Evolutionary conservation across 2,329 filamentous ascomycete species (phyloP).

Genomic region (Talaromyces atroroseus): DNA sequence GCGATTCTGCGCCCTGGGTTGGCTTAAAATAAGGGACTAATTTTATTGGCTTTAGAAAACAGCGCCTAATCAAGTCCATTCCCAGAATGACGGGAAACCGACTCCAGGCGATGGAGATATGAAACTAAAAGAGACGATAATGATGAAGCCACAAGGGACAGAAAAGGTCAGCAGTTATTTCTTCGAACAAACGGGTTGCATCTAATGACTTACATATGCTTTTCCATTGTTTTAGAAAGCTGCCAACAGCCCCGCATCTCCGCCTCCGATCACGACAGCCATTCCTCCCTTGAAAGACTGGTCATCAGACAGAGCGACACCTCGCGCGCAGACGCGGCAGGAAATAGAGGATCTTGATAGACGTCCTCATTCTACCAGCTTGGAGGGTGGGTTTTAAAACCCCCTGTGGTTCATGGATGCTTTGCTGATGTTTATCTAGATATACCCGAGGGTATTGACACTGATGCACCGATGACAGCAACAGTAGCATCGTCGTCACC

Average conservation of each 20-base stretch:
- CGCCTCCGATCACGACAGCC: constrained; percentile 70
- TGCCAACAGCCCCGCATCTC: constrained; percentile 47
- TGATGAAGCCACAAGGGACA: not conserved
- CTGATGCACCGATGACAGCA: constrained; percentile 11
- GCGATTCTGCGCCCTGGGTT: not conserved
- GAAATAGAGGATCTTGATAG: constrained; percentile 58
- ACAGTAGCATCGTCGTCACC: constrained; percentile 2
- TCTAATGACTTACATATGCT: not conserved
- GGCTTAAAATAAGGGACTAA: not conserved
- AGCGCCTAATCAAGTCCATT: constrained; percentile 1
- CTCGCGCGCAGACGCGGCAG: constrained; percentile 74
- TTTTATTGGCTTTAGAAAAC: not conserved
- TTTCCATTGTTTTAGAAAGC: constrained; percentile 20
- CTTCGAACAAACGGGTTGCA: not conserved
- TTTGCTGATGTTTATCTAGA: constrained; percentile 18
- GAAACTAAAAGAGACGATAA: constrained; percentile 9
- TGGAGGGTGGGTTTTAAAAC: constrained; percentile 57
- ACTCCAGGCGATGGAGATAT: not conserved
- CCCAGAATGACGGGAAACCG: constrained; percentile 3
- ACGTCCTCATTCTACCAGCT: constrained; percentile 60
- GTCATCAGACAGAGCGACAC: constrained; percentile 66
- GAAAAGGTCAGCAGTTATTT: constrained; percentile 6
- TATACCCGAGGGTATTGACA: constrained; percentile 28
- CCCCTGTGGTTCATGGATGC: not conserved
- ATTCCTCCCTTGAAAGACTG: constrained; percentile 62